Conservation (phyloP, 352 stramenopile species). For the Thalassiosira pacifica region DNA sequence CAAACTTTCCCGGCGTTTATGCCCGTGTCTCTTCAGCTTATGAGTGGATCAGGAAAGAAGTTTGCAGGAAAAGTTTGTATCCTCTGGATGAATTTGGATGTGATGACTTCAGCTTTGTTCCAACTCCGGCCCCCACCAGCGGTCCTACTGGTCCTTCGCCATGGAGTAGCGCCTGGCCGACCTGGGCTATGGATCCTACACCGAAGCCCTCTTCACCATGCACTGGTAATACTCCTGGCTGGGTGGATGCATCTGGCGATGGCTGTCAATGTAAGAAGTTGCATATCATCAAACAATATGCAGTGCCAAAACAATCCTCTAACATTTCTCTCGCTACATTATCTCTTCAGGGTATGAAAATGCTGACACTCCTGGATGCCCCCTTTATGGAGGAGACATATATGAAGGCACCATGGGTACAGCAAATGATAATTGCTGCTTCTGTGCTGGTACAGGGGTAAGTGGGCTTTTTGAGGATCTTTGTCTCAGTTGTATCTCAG, state of each 20-base stretch:
- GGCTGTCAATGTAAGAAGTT: constrained; percentile 21
- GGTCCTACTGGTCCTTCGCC: too few relatives aligned
- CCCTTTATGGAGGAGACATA: constrained; percentile 16
- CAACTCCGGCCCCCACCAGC: too few relatives aligned
- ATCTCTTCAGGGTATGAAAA: too few relatives aligned
- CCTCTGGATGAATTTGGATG: constrained; percentile 10
- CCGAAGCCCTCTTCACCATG: neutral
- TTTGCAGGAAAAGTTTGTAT: neutral
- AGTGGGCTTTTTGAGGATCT: neutral
- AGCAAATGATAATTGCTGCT: constrained; percentile 41
- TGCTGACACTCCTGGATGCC: constrained; percentile 16
- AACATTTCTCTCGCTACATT: too few relatives aligned
- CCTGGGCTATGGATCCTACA: neutral
- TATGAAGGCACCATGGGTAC: constrained; percentile 23
- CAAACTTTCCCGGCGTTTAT: constrained; percentile 49
- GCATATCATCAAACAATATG: too few relatives aligned
- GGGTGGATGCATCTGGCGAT: constrained; percentile 10
- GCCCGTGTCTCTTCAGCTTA: constrained; percentile 9
- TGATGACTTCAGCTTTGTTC: too few relatives aligned
- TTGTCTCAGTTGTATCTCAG: too few relatives aligned
- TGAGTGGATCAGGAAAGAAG: constrained; percentile 28
- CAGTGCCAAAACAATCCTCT: too few relatives aligned
- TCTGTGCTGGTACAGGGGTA: constrained; percentile 17
- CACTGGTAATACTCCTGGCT: constrained; percentile 19
- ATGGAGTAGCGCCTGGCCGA: too few relatives aligned